A percentile compares a stretch with the other conserved stretches of the same genome.
phyloP scores from a whole-genome alignment of 371 early-diverging fungal genomes.

The Syncephalastrum contaminatum region DNA sequence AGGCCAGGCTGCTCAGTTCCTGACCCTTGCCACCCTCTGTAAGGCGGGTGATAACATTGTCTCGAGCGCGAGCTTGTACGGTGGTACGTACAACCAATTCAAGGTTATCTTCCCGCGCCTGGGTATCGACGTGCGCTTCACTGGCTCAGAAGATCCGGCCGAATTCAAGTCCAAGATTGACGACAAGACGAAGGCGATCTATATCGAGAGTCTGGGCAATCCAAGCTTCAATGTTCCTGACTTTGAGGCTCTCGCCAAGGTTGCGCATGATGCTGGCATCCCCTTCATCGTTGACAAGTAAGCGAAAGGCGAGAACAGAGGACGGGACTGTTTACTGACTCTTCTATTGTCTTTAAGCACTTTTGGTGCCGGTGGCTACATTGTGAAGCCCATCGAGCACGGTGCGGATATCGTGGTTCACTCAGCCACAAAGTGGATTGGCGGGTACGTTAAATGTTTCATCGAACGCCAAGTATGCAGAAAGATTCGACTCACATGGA shows the following conservation, averaged over 20 bases:
- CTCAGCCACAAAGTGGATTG: conserved; percentile 92
- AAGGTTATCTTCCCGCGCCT: conserved; percentile 79
- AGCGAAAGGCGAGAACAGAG: neutral
- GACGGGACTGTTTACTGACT: neutral
- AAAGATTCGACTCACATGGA: neutral
- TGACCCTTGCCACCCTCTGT: conserved; percentile 73
- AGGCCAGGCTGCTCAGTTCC: conserved; percentile 86
- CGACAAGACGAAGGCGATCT: conserved; percentile 82
- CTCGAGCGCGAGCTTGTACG: conserved; percentile 75
- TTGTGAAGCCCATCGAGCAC: conserved; percentile 80
- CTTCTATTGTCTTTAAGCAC: conserved; percentile 68
- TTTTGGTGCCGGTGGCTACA: conserved; percentile 90
- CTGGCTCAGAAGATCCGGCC: conserved; percentile 65
- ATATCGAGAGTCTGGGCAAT: conserved; percentile 87
- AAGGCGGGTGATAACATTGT: conserved; percentile 84
- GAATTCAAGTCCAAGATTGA: conserved; percentile 72
- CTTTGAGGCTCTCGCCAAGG: conserved; percentile 72
- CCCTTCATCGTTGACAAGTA: conserved; percentile 89
- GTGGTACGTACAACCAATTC: conserved; percentile 89
- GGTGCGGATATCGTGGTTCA: conserved; percentile 92
- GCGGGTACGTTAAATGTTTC: conserved; percentile 32
- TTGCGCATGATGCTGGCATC: conserved; percentile 80
- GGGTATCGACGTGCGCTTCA: conserved; percentile 80
- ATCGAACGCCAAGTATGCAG: neutral
- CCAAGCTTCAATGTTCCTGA: conserved; percentile 85